Evolutionary conservation across 352 stramenopile genomes (phyloP), one percentile per base, ranked within the genome.

Genomic region (Achlya hypogyna): DNA sequence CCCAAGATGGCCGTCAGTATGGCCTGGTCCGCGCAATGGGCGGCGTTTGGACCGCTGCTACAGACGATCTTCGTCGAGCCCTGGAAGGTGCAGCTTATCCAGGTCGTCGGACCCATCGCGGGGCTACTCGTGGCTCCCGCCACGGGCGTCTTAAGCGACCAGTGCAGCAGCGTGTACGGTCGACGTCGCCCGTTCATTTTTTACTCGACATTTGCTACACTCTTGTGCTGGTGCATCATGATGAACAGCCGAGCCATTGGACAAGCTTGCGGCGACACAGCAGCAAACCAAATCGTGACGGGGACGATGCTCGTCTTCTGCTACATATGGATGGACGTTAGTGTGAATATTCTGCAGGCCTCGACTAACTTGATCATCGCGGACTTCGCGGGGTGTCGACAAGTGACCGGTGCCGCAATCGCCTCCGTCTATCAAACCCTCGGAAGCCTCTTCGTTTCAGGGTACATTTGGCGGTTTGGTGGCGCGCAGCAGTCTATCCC

Each of bases 261-360:
- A n/a, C 72, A 82, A 20, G 29, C 78, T 1, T 71, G 88, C 10
- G 83, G 83, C 27, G 81, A 92, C 59, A 77, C 68, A 1, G 3
- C 5, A 4, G n/a, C 29, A 2, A 31, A 66, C 45, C 78, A 78
- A 18, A 68, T 72, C 25, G 85, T 74, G 70, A 89, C 81, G 8
- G 75, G 77, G 4, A 63, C 75, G 40, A 71, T 92, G 56, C 84
- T 78, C 25, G 74, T 92, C 29, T 14, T 88, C 27, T 89, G 88
- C 69, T 92, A 92, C 73, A 82, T 79, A 27, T 92, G 81, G 81
- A 92, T 90, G 81, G 83, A 92, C 54, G 73, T 90, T 38, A 92
- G 79, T 0, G 79, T 89, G 32, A 92, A 92, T 67, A 74, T 89
- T 18, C 78, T 89, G 47, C 79, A 89, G 73, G 87, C 79, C 6